phyloP scores from a whole-genome alignment of 2,329 filamentous ascomycete species.

The Neopestalotiopsis sp. region DNA sequence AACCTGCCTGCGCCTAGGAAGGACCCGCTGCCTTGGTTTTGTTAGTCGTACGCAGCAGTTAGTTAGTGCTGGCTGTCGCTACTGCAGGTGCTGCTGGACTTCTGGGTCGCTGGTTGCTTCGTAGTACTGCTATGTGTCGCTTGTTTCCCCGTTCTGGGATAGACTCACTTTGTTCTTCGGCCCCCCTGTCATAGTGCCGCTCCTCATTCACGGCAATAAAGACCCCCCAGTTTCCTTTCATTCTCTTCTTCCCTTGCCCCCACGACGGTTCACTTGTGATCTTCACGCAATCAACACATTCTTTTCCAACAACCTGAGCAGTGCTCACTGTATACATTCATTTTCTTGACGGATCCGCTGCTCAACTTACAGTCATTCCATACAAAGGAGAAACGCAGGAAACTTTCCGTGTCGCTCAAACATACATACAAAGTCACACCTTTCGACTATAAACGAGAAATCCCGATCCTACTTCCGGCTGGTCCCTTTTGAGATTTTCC shows the following conservation, averaged over 20 bases:
- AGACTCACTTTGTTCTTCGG: constrained; percentile 9
- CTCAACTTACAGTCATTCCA: constrained; percentile 35
- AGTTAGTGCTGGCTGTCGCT: too few relatives aligned
- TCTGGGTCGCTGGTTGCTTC: neutral
- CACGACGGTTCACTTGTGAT: constrained; percentile 21
- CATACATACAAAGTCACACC: constrained; percentile 5
- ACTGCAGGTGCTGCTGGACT: neutral
- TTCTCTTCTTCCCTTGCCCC: constrained; percentile 15
- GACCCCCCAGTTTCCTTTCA: constrained; percentile 8
- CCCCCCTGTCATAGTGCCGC: neutral
- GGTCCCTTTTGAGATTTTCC: constrained; percentile 10
- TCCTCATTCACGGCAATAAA: constrained; percentile 15
- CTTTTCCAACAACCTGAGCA: constrained; percentile 35
- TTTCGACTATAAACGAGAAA: neutral
- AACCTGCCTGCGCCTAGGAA: neutral
- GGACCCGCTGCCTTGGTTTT: neutral
- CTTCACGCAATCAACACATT: constrained; percentile 31
- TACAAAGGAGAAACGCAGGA: neutral
- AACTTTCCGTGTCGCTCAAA: too few relatives aligned
- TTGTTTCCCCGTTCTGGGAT: constrained; percentile 15
- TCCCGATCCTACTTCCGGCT: constrained; percentile 1
- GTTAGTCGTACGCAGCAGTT: neutral
- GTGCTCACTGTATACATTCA: constrained; percentile 42
- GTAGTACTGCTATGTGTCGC: neutral
- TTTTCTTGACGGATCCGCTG: constrained; percentile 30